phyloP scores from a whole-genome alignment of 169 alveolate genomes.

The Ichthyophthirius multifiliis region DNA sequence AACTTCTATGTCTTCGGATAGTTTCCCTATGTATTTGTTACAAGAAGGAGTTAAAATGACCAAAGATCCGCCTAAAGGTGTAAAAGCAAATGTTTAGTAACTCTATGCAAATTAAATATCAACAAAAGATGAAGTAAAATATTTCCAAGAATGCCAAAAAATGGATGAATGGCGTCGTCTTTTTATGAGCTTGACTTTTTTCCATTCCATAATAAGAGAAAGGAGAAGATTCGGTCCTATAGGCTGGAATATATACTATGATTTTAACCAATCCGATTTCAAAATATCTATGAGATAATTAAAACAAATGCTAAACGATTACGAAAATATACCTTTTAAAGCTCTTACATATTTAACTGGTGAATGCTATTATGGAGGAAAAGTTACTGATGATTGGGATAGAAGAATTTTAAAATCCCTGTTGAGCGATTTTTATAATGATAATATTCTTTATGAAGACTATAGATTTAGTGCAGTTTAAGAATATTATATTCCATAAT shows the following conservation, averaged over 20 bases:
- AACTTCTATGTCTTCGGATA: constrained; percentile 53
- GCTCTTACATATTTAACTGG: constrained; percentile 87
- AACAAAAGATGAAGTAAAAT: constrained; percentile 61
- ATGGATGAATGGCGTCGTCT: constrained; percentile 66
- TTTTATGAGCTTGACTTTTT: constrained; percentile 80
- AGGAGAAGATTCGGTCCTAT: constrained; percentile 90
- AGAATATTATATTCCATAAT: constrained; percentile 79
- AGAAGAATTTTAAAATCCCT: constrained; percentile 79
- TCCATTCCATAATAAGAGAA: constrained; percentile 88
- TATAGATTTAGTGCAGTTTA: constrained; percentile 79
- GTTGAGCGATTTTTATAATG: constrained; percentile 85
- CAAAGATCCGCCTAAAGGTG: constrained; percentile 95
- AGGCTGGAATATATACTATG: constrained; percentile 91
- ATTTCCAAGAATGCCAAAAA: constrained; percentile 71
- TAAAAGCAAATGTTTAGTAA: constrained; percentile 83
- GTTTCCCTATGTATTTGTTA: constrained; percentile 71
- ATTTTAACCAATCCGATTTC: constrained; percentile 84
- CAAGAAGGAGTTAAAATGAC: constrained; percentile 92
- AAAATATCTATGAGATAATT: constrained; percentile 85
- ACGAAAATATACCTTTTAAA: constrained; percentile 84
- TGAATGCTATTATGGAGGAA: constrained; percentile 93
- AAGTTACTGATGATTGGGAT: constrained; percentile 95
- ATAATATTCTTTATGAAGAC: constrained; percentile 80
- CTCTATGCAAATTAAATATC: constrained; percentile 53
- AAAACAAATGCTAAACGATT: constrained; percentile 85